Evolutionary conservation across 2,329 filamentous ascomycete species (phyloP).

Genomic region (Aspergillus ruber): DNA sequence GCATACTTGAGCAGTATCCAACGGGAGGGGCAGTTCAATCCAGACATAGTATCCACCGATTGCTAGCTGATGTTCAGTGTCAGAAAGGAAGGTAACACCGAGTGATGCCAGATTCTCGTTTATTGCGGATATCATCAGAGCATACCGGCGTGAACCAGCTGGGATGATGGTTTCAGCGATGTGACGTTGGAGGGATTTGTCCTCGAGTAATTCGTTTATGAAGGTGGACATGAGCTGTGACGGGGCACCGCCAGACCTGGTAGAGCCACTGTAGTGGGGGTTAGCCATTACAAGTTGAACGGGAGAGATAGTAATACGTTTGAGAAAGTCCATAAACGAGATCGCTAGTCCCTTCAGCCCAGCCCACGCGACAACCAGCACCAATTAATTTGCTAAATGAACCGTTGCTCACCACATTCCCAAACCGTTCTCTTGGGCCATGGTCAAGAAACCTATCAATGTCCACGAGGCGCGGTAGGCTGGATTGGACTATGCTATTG

Average conservation of each 20-base stretch:
- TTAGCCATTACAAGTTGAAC: slow-evolving; percentile 3
- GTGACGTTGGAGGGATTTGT: slow-evolving; percentile 47
- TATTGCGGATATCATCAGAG: slow-evolving; percentile 54
- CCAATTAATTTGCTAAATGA: slow-evolving; percentile 84
- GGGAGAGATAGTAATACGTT: slow-evolving; percentile 39
- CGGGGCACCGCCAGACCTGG: slow-evolving; percentile 53
- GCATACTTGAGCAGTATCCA: slow-evolving; percentile 52
- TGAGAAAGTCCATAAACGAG: slow-evolving; percentile 55
- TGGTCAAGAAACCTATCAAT: slow-evolving; percentile 64
- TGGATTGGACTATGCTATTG: neutral
- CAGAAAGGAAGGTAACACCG: slow-evolving; percentile 43
- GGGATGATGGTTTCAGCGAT: slow-evolving; percentile 51
- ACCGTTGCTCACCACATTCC: slow-evolving; percentile 77
- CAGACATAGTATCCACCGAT: slow-evolving; percentile 79
- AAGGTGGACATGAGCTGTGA: slow-evolving; percentile 55
- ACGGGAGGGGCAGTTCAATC: slow-evolving; percentile 55
- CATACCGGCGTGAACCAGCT: slow-evolving; percentile 49
- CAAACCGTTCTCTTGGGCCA: slow-evolving; percentile 58
- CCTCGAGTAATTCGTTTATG: slow-evolving; percentile 49
- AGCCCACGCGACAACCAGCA: slow-evolving; percentile 79
- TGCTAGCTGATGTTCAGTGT: slow-evolving; percentile 42
- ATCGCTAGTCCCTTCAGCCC: slow-evolving; percentile 67
- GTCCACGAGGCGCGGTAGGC: slow-evolving; percentile 67
- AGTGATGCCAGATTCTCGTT: slow-evolving; percentile 55
- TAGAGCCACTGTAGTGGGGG: slow-evolving; percentile 43